A percentile compares a stretch with the other conserved stretches of the same genome.
These are phyloP conservation scores for Hsuehochloa calcarea DNA, from an alignment of 176 grass and related monocot species.

Conservation along the genomic window DNA sequence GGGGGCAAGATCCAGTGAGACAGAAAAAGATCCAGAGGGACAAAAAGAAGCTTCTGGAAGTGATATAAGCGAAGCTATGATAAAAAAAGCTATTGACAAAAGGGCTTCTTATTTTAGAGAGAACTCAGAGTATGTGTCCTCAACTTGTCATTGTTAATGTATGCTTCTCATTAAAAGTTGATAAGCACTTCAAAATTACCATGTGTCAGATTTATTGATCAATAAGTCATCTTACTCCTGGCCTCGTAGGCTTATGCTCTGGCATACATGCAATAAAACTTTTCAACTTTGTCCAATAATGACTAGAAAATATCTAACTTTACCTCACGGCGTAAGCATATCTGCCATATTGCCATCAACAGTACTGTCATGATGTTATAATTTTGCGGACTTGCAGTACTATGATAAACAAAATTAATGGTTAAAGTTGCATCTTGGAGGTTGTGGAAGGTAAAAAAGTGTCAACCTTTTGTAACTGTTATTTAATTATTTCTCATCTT, in stretches of 20 bases:
- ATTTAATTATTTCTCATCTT: neutral
- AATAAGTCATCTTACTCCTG: neutral
- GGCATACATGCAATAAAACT: neutral
- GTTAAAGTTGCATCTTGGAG: neutral
- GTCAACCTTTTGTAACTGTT: neutral
- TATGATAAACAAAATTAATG: neutral
- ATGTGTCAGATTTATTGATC: constrained; percentile 11
- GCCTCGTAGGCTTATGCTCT: neutral
- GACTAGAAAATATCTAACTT: neutral
- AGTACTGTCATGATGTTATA: neutral
- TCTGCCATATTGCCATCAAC: neutral
- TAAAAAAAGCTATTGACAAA: constrained; percentile 68
- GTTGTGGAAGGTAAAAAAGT: neutral
- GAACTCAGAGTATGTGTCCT: constrained; percentile 75
- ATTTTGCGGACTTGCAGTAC: neutral
- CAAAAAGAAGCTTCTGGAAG: constrained; percentile 37
- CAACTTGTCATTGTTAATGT: neutral
- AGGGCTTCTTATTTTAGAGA: constrained; percentile 73
- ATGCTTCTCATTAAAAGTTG: neutral
- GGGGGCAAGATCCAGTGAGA: constrained; percentile 35
- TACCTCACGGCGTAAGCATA: neutral
- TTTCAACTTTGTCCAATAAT: neutral
- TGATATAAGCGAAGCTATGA: constrained; percentile 61
- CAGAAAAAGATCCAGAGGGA: constrained; percentile 26
- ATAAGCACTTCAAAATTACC: neutral